Percentiles rank a stretch among this genome's conserved stretches.
Conservation (phyloP, 2,329 filamentous ascomycete genomes). For the Hypoxylon sp. region DNA sequence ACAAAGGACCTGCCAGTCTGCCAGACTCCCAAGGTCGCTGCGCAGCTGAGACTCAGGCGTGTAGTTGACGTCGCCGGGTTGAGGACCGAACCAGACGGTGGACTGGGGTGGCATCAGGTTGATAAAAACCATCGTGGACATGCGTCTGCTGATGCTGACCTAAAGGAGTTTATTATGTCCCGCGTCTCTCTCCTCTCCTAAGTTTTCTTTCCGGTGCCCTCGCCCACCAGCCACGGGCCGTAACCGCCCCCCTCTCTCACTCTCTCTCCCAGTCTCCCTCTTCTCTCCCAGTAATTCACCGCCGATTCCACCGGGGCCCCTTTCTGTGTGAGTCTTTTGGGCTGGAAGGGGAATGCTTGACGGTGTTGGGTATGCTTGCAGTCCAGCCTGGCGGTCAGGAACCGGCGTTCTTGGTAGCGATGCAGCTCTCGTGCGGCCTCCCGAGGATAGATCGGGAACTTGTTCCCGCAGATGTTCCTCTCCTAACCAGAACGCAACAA, state of each 20-base stretch:
- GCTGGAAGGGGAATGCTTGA: conserved; percentile 35
- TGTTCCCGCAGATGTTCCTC: conserved; percentile 34
- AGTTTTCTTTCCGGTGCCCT: too few species aligned
- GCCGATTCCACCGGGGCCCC: conserved; percentile 41
- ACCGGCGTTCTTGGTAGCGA: conserved; percentile 43
- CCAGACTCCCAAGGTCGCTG: conserved; percentile 25
- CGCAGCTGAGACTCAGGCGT: conserved; percentile 36
- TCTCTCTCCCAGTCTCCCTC: too few species aligned
- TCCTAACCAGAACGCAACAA: conserved; percentile 28
- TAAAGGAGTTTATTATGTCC: conserved; percentile 32
- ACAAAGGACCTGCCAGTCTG: conserved; percentile 2
- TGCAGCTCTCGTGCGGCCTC: conserved; percentile 45
- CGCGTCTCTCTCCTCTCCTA: conserved; percentile 20
- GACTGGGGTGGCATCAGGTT: conserved; percentile 31
- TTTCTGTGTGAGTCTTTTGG: conserved; percentile 33
- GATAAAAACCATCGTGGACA: conserved; percentile 38
- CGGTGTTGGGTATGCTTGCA: conserved; percentile 46
- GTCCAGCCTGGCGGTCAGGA: conserved; percentile 43
- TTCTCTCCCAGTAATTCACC: conserved; percentile 38
- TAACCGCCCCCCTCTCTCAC: too few species aligned
- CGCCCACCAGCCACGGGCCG: conserved; percentile 10
- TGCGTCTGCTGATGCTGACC: conserved; percentile 22
- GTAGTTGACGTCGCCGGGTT: conserved; percentile 28
- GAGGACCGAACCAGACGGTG: conserved; percentile 32
- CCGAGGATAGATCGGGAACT: conserved; percentile 45